Evolutionary conservation across 352 stramenopile species (phyloP).

Genomic region (Peronospora farinosa): DNA sequence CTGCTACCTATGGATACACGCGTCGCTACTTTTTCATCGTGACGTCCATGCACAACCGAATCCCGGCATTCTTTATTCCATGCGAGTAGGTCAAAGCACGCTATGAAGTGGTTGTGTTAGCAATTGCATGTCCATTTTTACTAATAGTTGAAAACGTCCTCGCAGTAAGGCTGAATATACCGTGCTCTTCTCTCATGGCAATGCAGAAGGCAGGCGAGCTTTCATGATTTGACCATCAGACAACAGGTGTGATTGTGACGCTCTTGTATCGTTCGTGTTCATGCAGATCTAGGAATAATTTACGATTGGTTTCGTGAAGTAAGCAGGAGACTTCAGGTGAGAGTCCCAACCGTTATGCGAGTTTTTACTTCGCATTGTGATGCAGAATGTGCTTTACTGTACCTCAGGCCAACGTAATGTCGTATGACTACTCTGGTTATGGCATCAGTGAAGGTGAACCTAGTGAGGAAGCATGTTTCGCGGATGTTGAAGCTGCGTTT

Average conservation of each 20-base stretch:
- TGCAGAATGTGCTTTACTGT: neutral
- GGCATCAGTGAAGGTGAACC: constrained; percentile 91
- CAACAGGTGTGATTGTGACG: neutral
- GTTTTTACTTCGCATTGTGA: neutral
- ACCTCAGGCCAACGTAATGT: constrained; percentile 78
- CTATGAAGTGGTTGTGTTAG: neutral
- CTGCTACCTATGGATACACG: constrained; percentile 65
- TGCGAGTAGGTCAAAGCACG: constrained; percentile 50
- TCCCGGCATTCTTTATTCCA: constrained; percentile 94
- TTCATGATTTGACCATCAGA: neutral
- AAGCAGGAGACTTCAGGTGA: constrained; percentile 60
- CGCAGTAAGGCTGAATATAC: constrained; percentile 88
- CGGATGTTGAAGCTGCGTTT: constrained; percentile 93
- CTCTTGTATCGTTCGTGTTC: neutral
- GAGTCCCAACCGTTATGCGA: neutral
- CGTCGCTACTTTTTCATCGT: constrained; percentile 91
- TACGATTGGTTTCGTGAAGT: constrained; percentile 96
- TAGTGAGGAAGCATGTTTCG: constrained; percentile 92
- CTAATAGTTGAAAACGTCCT: constrained; percentile 11
- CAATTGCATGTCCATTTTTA: constrained; percentile 2
- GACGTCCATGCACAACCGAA: constrained; percentile 82
- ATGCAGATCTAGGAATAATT: constrained; percentile 93
- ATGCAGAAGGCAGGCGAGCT: constrained; percentile 84
- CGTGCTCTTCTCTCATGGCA: constrained; percentile 95
- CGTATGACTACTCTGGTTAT: constrained; percentile 97